A percentile compares a stretch with the other conserved stretches of the same genome.
These are phyloP conservation scores for Podaxis sp. DNA, from an alignment of 768 basidiomycete species.

Conservation along the genomic window DNA sequence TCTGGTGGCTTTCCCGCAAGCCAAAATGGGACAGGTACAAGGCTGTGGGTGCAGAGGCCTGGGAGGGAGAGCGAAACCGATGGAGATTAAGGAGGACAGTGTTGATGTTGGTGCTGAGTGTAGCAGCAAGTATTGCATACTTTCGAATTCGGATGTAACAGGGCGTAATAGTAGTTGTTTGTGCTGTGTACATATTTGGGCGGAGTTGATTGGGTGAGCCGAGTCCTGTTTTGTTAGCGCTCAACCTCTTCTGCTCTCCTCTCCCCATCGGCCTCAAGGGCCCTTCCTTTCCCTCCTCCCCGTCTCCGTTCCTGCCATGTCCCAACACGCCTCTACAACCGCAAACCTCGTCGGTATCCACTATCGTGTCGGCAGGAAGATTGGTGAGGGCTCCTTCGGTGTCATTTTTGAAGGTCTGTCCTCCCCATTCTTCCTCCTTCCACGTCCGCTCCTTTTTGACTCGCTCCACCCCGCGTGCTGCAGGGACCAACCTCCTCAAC, in stretches of 20 bases:
- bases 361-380: constrained; percentile 98
- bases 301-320: constrained; percentile 49
- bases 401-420: constrained; percentile 87
- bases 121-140: neutral
- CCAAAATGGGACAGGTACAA: constrained; percentile 45
- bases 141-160: neutral
- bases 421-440: constrained; percentile 10
- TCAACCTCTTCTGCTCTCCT: constrained; percentile 17
- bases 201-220: constrained; percentile 30
- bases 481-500: constrained; percentile 97
- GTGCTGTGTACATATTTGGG: constrained; percentile 25
- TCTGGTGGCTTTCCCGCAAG: constrained; percentile 51
- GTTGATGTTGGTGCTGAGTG: constrained; percentile 12
- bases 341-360: constrained; percentile 92
- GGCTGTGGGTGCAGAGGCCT: constrained; percentile 39
- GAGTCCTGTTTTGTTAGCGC: constrained; percentile 15
- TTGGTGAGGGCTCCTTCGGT: constrained; percentile 98
- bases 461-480: constrained; percentile 5
- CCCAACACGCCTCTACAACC: constrained; percentile 58
- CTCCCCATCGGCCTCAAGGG: constrained; percentile 22
- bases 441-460: neutral
- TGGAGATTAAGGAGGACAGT: constrained; percentile 22
- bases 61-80: constrained; percentile 31
- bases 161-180: constrained; percentile 7
- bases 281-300: constrained; percentile 30